A percentile compares a stretch with the other conserved stretches of the same genome.
Conservation (phyloP, 208 protist species). For the Trypanosoma cruzi region DNA sequence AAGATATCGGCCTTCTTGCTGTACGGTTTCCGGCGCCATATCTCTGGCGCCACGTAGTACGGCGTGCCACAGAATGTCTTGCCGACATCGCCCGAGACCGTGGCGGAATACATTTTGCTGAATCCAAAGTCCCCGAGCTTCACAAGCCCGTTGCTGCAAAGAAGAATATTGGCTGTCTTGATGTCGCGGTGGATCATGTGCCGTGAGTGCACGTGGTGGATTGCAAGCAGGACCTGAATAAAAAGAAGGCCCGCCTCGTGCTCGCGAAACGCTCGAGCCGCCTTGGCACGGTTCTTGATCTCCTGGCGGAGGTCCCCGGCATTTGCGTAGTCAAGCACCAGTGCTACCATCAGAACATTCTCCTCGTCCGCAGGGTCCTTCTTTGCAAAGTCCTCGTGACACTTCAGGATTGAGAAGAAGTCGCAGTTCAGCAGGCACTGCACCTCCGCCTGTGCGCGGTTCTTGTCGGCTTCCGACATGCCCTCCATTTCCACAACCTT, state of each 20-base stretch:
- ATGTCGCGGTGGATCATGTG: conserved; percentile 90
- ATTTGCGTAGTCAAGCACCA: conserved; percentile 87
- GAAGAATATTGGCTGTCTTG: conserved; percentile 61
- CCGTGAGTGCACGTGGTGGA: conserved; percentile 81
- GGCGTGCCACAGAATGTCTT: conserved; percentile 47
- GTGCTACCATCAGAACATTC: conserved; percentile 62
- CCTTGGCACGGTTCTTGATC: conserved; percentile 59
- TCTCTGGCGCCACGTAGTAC: conserved; percentile 72
- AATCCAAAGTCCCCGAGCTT: conserved; percentile 57
- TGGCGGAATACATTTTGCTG: conserved; percentile 27
- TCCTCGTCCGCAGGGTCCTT: conserved; percentile 49
- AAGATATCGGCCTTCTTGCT: conserved; percentile 75
- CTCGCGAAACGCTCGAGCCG: conserved; percentile 46
- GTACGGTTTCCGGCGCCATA: conserved; percentile 62
- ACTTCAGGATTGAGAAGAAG: conserved; percentile 85
- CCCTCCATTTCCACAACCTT: no score
- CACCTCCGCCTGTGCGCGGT: conserved; percentile 63
- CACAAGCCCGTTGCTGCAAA: conserved; percentile 14
- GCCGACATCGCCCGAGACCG: conserved; percentile 27
- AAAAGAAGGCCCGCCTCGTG: conserved; percentile 75
- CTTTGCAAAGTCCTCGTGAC: conserved; percentile 71
- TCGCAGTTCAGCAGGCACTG: conserved; percentile 74
- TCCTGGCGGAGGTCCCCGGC: conserved; percentile 81
- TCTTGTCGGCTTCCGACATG: no score
- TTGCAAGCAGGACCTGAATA: conserved; percentile 57